Evolutionary conservation across 768 basidiomycete genomes (phyloP).

Genomic region (Kockovaella imperatae): DNA sequence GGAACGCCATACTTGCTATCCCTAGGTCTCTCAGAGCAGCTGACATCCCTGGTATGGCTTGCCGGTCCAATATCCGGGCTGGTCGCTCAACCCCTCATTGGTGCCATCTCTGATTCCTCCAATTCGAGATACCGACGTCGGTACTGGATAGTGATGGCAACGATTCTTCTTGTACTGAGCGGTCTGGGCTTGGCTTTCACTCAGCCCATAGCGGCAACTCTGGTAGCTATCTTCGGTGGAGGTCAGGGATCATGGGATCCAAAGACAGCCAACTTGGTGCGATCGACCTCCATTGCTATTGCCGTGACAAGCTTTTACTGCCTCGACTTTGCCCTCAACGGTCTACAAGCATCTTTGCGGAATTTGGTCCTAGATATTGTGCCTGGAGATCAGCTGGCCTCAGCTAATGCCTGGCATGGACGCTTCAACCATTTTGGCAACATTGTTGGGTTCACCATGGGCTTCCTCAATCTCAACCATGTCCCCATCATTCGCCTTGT

Average conservation of each 20-base stretch:
- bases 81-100: slow-evolving; percentile 94
- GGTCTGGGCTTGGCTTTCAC: slow-evolving; percentile 80
- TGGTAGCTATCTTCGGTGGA: slow-evolving; percentile 68
- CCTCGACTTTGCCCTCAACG: slow-evolving; percentile 96
- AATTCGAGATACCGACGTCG: slow-evolving; percentile 76
- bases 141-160: slow-evolving; percentile 88
- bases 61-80: slow-evolving; percentile 84
- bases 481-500: slow-evolving; percentile 69
- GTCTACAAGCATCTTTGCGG: slow-evolving; percentile 66
- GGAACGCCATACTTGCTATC: slow-evolving; percentile 87
- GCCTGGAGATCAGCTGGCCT: slow-evolving; percentile 77
- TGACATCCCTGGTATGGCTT: slow-evolving; percentile 89
- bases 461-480: slow-evolving; percentile 77
- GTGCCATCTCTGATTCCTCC: slow-evolving; percentile 92
- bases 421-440: slow-evolving; percentile 96
- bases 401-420: slow-evolving; percentile 97
- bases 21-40: slow-evolving; percentile 72
- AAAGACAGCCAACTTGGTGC: slow-evolving; percentile 55
- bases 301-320: slow-evolving; percentile 87
- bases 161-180: slow-evolving; percentile 66
- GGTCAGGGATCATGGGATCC: slow-evolving; percentile 86
- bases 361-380: slow-evolving; percentile 90
- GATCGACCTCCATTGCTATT: slow-evolving; percentile 64
- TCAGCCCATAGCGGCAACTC: slow-evolving; percentile 58
- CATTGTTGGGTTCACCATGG: slow-evolving; percentile 87